Evolutionary conservation across 2,329 filamentous ascomycete genomes (phyloP).

Genomic region (Calonectria pauciramosa): DNA sequence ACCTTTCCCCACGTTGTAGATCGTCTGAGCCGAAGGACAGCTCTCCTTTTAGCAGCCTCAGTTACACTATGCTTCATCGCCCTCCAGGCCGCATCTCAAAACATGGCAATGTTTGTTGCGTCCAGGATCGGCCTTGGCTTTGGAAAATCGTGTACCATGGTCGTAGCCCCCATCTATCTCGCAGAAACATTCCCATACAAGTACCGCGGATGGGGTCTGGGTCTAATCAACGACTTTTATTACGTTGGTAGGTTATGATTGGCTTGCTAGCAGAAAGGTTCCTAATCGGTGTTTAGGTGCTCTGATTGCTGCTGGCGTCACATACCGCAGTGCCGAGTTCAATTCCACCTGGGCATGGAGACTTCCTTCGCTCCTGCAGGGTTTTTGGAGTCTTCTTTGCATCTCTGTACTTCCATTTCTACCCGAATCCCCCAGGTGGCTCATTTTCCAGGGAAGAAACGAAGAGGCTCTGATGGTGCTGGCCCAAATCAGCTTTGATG

Average conservation of each 20-base stretch:
- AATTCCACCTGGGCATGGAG: constrained; percentile 52
- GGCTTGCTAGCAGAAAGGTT: background rate
- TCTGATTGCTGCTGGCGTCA: constrained; percentile 62
- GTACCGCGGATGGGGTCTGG: constrained; percentile 31
- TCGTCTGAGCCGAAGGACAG: constrained; percentile 2
- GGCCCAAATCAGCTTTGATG: constrained; percentile 59
- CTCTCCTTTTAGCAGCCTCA: background rate
- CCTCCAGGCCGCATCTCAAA: constrained; percentile 58
- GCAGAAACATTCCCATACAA: constrained; percentile 61
- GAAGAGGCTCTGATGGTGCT: constrained; percentile 58
- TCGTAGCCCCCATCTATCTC: constrained; percentile 61
- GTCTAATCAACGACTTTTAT: constrained; percentile 20
- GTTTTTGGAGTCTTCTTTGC: constrained; percentile 42
- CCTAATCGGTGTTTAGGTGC: constrained; percentile 43
- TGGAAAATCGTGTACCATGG: constrained; percentile 57
- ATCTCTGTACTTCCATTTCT: constrained; percentile 46
- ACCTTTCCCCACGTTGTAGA: background rate
- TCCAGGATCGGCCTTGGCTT: constrained; percentile 61
- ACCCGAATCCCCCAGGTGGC: constrained; percentile 63
- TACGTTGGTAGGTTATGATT: background rate
- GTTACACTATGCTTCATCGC: constrained; percentile 59
- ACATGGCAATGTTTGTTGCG: background rate
- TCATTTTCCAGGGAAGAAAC: constrained; percentile 54
- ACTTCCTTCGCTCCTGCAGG: constrained; percentile 50
- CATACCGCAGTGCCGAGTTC: constrained; percentile 49